Evolutionary conservation across 2,329 filamentous ascomycete genomes (phyloP).

Genomic region (Piedraia hortae): DNA sequence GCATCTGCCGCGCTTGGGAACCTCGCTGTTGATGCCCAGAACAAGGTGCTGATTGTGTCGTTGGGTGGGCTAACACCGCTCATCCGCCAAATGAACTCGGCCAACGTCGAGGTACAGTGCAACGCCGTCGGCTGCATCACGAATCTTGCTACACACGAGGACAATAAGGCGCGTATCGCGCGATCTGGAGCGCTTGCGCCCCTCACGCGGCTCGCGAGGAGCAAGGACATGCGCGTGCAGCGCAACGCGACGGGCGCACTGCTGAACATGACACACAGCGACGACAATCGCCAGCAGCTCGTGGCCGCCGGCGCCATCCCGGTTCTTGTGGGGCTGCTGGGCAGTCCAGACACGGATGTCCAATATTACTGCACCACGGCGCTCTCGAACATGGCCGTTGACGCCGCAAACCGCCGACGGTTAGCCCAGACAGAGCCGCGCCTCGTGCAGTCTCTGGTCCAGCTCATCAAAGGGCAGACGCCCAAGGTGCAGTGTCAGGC

Average conservation of each 20-base stretch:
- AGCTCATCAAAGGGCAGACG: conserved; percentile 89
- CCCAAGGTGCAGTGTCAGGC: conserved; percentile 97
- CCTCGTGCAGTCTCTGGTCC: conserved; percentile 76
- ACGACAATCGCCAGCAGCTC: conserved; percentile 91
- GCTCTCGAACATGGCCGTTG: conserved; percentile 93
- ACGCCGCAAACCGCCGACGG: conserved; percentile 69
- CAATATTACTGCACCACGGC: conserved; percentile 99
- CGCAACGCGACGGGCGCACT: conserved; percentile 88
- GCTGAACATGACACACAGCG: conserved; percentile 97
- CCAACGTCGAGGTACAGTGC: conserved; percentile 95
- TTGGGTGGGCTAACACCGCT: conserved; percentile 72
- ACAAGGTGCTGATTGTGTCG: conserved; percentile 88
- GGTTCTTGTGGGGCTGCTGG: conserved; percentile 79
- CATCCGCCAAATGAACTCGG: conserved; percentile 93
- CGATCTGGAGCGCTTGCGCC: conserved; percentile 78
- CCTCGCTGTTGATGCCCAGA: conserved; percentile 88
- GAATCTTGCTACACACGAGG: conserved; percentile 89
- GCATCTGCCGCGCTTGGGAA: conserved; percentile 91
- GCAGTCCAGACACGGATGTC: conserved; percentile 81
- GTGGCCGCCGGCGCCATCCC: conserved; percentile 96
- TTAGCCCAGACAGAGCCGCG: conserved; percentile 74
- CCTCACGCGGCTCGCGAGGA: conserved; percentile 76
- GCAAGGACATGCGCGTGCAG: conserved; percentile 95
- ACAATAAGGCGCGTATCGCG: conserved; percentile 97
- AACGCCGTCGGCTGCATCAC: conserved; percentile 98